Percentiles rank a stretch among this genome's conserved stretches.
These are phyloP conservation scores for Stachybotrys echinatus DNA, from an alignment of 2,329 filamentous ascomycete species.

Conservation along the genomic window DNA sequence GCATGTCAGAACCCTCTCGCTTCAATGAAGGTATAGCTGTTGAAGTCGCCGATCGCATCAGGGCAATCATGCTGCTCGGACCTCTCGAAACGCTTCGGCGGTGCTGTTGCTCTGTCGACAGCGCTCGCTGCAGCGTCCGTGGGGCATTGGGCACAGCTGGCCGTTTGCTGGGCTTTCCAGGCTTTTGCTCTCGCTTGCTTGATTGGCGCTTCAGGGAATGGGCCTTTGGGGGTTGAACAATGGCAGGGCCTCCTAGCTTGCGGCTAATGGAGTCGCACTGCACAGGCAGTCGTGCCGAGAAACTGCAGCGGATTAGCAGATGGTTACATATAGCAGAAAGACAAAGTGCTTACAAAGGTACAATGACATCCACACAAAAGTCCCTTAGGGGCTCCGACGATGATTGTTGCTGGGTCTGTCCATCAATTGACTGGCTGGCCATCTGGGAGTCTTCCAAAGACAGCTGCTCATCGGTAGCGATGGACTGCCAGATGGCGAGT, in stretches of 20 bases:
- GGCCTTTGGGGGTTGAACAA: conserved; percentile 49
- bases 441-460: conserved; percentile 44
- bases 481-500: conserved; percentile 79
- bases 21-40: conserved; percentile 57
- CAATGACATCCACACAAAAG: conserved; percentile 75
- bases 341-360: conserved; percentile 62
- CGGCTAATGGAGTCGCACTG: conserved; percentile 65
- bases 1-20: conserved; percentile 66
- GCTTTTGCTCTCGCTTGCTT: conserved; percentile 39
- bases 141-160: conserved; percentile 32
- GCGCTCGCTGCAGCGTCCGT: conserved; percentile 56
- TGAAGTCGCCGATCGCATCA: conserved; percentile 65
- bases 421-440: conserved; percentile 21
- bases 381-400: conserved; percentile 62
- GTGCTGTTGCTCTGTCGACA: conserved; percentile 53
- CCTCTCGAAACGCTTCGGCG: conserved; percentile 50
- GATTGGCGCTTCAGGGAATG: conserved; percentile 39
- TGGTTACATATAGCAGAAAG: background rate
- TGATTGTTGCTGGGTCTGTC: conserved; percentile 31
- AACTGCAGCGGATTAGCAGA: conserved; percentile 45
- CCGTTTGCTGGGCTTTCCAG: conserved; percentile 47
- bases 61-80: conserved; percentile 52
- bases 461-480: conserved; percentile 54
- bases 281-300: conserved; percentile 69
- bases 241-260: conserved; percentile 69